A percentile compares a stretch with the other conserved stretches of the same genome.
Conservation (phyloP, 164 flowering plant species). For the Echeveria elegans region DNA sequence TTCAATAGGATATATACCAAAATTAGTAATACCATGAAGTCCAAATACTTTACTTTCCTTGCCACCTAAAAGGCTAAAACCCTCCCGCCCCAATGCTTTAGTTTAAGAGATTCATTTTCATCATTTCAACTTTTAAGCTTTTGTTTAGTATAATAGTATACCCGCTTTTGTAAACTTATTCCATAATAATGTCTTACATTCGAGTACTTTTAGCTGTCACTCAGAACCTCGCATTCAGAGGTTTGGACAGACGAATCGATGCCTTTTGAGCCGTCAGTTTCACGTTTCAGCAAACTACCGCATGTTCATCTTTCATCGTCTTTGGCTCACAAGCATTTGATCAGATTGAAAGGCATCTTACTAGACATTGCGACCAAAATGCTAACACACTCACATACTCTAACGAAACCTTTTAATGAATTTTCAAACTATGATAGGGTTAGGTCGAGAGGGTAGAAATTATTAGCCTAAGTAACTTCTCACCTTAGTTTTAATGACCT, state of each 20-base stretch:
- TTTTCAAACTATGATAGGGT: no score
- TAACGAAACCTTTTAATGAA: no score
- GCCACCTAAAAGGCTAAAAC: background rate
- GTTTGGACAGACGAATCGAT: background rate
- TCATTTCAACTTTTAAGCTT: background rate
- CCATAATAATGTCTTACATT: background rate
- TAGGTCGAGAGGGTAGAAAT: no score
- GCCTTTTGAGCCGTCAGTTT: background rate
- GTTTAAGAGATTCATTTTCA: background rate
- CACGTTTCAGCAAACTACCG: background rate
- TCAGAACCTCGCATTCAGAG: background rate
- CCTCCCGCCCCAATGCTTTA: background rate
- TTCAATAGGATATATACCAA: background rate
- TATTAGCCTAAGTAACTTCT: no score
- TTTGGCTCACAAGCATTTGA: no score
- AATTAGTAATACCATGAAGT: background rate
- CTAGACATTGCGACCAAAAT: no score
- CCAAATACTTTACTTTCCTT: background rate
- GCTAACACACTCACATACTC: no score
- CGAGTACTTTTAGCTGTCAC: conserved; percentile 4
- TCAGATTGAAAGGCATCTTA: no score
- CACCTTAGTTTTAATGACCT: no score
- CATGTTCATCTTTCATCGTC: no score
- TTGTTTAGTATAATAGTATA: no score
- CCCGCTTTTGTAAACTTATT: background rate